A percentile compares a stretch with the other conserved stretches of the same genome.
Evolutionary conservation across 805 yeast genomes (phyloP).

Genomic region (Jamesozyma piceae): DNA sequence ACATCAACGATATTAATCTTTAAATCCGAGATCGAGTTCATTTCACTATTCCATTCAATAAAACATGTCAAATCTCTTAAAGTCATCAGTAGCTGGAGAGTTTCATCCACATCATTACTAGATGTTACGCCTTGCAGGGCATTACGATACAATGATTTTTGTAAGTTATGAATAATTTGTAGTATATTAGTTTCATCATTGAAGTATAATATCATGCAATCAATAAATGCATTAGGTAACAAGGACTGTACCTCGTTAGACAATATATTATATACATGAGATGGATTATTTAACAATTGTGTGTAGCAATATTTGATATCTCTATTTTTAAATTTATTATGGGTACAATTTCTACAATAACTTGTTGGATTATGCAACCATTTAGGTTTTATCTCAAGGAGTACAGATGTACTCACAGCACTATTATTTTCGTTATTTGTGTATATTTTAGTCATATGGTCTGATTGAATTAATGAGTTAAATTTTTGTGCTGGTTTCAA

Average conservation of each 20-base stretch:
- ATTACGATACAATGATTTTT: slow-evolving; percentile 8
- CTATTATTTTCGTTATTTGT: no score
- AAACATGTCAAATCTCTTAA: slow-evolving; percentile 33
- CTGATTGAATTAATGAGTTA: slow-evolving; percentile 6
- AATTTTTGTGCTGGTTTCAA: slow-evolving; percentile 6
- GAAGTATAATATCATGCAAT: slow-evolving; percentile 18
- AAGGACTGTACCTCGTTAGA: neutral
- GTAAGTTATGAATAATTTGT: slow-evolving; percentile 15
- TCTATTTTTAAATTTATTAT: slow-evolving; percentile 17
- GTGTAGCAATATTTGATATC: slow-evolving; percentile 19
- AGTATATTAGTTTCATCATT: slow-evolving; percentile 15
- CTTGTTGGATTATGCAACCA: slow-evolving; percentile 19
- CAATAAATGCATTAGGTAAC: slow-evolving; percentile 12
- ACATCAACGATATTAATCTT: slow-evolving; percentile 37
- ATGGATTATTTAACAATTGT: slow-evolving; percentile 8
- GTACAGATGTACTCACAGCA: neutral
- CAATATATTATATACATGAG: slow-evolving; percentile 9
- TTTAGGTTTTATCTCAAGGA: slow-evolving; percentile 29
- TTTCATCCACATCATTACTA: slow-evolving; percentile 11
- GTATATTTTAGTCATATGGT: slow-evolving; percentile 22
- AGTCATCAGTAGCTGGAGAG: slow-evolving; percentile 29
- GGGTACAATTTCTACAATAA: slow-evolving; percentile 27
- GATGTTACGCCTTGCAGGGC: neutral
- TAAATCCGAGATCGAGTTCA: neutral
- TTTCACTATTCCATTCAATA: slow-evolving; percentile 15